Evolutionary conservation across 139 green algal species (phyloP), one percentile per base, ranked within the genome.

Genomic region (Closterium sp.): DNA sequence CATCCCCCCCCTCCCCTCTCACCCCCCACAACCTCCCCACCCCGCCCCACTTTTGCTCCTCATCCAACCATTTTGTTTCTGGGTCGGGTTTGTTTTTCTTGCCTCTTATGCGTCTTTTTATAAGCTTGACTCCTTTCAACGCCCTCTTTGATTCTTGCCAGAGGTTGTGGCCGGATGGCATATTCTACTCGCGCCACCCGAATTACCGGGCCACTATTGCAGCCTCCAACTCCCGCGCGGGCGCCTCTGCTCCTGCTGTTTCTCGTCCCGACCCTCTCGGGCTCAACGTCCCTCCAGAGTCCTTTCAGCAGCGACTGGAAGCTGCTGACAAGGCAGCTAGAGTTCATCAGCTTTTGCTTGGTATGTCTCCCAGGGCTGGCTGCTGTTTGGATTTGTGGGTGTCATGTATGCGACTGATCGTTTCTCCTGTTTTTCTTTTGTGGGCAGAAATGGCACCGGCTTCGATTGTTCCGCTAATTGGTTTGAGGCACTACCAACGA

Each of bases 281-380:
- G 35, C 30, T 35, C 34, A 31, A 31, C 30, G 35, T 31, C 3
- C 87, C 87, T 34, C 32, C 34, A 16, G 32, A 87, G 32, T 35
- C 31, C 36, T 85, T 85, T 21, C 32, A 91, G 66, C 34, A 91
- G 36, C 87, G 33, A n/a, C 64, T 85, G 66, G 32, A 91, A 34
- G 87, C 87, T 87, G 87, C 87, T 31, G 32, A 43, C 10, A 34
- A 85, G 30, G 87, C 87, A 21, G 33, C 33, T 8, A 21, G 87
- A n/a, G 87, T 91, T 33, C 55, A 33, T 30, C 32, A 91, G 64
- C 87, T 91, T n/a, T 87, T 91, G n/a, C 21, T 91, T 30, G 87
- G 87, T 91, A 33, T 36, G 36, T 34, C 85, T 30, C 25, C 30
- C 35, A 33, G 5, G 33, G 3, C 4, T 88, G 9, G 31, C 33